Conservation (phyloP, 2,329 filamentous ascomycete species). For the Fusarium tuaranense region DNA sequence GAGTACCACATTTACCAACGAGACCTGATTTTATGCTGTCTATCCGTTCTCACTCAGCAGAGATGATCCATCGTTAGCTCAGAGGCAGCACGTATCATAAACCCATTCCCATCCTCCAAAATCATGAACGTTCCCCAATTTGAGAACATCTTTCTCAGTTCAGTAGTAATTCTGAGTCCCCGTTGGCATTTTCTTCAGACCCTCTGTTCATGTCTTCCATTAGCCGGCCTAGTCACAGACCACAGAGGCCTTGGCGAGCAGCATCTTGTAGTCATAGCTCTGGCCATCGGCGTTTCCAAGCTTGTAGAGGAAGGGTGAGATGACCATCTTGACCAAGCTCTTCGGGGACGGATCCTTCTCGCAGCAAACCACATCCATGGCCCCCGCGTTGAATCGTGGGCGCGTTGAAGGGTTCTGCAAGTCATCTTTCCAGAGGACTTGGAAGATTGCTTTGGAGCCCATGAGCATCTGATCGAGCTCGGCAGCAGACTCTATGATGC, state of each 20-base stretch:
- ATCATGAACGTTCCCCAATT: not conserved
- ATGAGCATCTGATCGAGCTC: conserved; percentile 23
- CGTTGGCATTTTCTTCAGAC: too few relatives aligned
- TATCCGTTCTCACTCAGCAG: not conserved
- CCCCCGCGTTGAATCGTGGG: not conserved
- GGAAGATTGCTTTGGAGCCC: conserved; percentile 18
- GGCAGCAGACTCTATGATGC: not conserved
- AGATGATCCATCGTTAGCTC: not conserved
- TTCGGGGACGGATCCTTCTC: accelerated
- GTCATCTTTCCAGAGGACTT: not conserved
- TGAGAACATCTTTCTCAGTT: too few relatives aligned
- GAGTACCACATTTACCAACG: too few relatives aligned
- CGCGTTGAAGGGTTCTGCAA: accelerated
- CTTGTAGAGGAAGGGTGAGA: conserved; percentile 20
- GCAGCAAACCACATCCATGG: too few relatives aligned
- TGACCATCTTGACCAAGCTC: not conserved
- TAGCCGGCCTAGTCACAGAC: conserved; percentile 15
- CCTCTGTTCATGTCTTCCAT: too few relatives aligned
- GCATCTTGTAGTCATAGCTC: not conserved
- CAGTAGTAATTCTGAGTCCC: too few relatives aligned
- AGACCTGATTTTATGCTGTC: not conserved
- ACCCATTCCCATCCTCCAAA: not conserved
- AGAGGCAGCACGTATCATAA: not conserved
- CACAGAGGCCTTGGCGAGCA: conserved; percentile 21
- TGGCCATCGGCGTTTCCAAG: conserved; percentile 14